Evolutionary conservation across 108 stramenopile species (phyloP), one percentile per base, ranked within the genome.

Genomic region (Aurantiochytrium sp.): DNA sequence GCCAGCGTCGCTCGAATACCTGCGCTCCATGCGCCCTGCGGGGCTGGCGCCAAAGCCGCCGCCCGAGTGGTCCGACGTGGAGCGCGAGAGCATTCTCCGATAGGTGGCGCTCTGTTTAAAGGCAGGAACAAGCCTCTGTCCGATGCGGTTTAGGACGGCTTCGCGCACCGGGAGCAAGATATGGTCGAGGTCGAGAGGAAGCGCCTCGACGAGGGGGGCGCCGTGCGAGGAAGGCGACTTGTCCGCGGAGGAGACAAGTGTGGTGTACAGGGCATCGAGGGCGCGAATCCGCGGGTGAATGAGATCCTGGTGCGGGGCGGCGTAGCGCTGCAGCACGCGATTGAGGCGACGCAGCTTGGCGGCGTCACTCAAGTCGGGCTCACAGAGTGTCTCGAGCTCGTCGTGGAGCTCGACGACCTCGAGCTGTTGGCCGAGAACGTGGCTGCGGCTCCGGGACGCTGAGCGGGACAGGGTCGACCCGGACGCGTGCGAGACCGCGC

Each of bases 21-120:
- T 8, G 17, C 50, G 50, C 17, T 52, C 50, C 50, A 52, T 8
- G n/a, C 53, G 59, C 19, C 59, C 15, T 65, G 8, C 15, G 34
- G 27, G 32, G 27, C 27, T 34, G 34, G 24, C 24, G 27, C 53
- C 22, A 65, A 27, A 24, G 34, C 10, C 59, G 6, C 8, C 24
- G 34, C 32, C 10, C 27, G 32, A 15, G 12, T 17, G 27, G 8
- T 10, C 27, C 32, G 59, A 65, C 8, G 59, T 17, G 15, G 59
- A 1, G 10, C 24, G 27, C 34, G 32, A 34, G 32, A 65, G 8
- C 73, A 81, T 81, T 4, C 12, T 48, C 39, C 39, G 36, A 24
- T 81, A 81, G 10, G 73, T 81, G n/a, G 39, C 6, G 45, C 73
- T 81, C 45, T 42, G 39, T 48, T 81, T 81, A 42, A 81, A 81